phyloP scores from a whole-genome alignment of 2,329 filamentous ascomycete species.

The Simplicillium sp. region DNA sequence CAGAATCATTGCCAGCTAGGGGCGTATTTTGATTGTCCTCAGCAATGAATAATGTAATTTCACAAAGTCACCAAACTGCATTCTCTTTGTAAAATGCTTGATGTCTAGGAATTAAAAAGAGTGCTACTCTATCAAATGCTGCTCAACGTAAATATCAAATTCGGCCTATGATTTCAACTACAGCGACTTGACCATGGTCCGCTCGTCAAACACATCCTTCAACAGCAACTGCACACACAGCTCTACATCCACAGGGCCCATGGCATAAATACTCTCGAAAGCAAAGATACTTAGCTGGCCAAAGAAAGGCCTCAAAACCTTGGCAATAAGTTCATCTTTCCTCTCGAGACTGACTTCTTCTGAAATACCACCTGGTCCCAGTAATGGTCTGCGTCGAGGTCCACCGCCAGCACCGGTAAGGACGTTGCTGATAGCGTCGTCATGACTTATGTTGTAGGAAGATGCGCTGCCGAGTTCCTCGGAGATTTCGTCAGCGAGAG shows the following conservation, averaged over 20 bases:
- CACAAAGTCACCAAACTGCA: too few species aligned
- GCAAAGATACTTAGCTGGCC: conserved; percentile 84
- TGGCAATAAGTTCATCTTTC: conserved; percentile 61
- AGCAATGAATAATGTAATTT: too few species aligned
- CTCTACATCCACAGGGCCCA: conserved; percentile 59
- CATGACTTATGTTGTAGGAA: not conserved
- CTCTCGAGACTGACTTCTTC: conserved; percentile 49
- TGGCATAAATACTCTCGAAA: conserved; percentile 87
- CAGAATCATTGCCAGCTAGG: too few species aligned
- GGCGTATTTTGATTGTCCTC: too few species aligned
- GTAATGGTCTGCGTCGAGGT: conserved; percentile 34
- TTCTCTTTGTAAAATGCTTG: too few species aligned
- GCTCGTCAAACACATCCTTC: conserved; percentile 72
- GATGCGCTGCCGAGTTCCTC: conserved; percentile 55
- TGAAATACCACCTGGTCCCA: conserved; percentile 42
- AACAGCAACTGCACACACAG: conserved; percentile 55
- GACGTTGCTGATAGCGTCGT: conserved; percentile 15
- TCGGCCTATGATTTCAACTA: conserved; percentile 16
- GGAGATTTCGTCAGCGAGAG: conserved; percentile 75
- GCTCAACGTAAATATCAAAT: too few species aligned
- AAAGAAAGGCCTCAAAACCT: conserved; percentile 80
- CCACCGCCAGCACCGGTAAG: conserved; percentile 17
- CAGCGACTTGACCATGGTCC: conserved; percentile 52
- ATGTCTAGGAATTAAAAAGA: too few species aligned
- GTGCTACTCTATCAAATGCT: too few species aligned